Evolutionary conservation across 306 rosid species (phyloP), one percentile per base, ranked within the genome.

Genomic region (Pterocarpus santalinus): DNA sequence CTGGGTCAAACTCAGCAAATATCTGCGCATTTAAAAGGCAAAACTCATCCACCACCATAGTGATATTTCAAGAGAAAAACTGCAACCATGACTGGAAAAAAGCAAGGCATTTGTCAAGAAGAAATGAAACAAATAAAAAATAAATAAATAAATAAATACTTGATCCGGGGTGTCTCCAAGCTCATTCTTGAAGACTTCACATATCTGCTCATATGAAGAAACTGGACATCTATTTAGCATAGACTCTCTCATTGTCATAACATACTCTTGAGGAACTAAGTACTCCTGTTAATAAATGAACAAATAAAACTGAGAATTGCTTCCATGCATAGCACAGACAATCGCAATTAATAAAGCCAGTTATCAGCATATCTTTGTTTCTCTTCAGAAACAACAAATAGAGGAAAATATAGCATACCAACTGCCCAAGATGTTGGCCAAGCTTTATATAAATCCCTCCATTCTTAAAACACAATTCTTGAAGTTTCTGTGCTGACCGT

Each of bases 391-490:
- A 69, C 69, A 81, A 49, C 39, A 28, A 71, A 52, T 8, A 49
- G 28, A 68, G 65, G 76, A 65, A 79, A 44, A 30, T 30, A 76
- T 83, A 86, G 69, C 69, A 65, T 91, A 95, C 99, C 97, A 95
- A 76, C 76, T 95, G 99, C 72, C 98, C 93, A 70, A 95, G 74
- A 88, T 95, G 99, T 75, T 95, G 99, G 17, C 99, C 99, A 41
- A 95, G 97, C 88, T 95, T 95, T 80, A 95, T 95, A 74, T 95
- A 95, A 85, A 95, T 60, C 74, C 99, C 99, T 84, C 98, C 99
- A 82, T 95, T 95, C 88, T 78, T 88, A 79, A 95, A 95, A 82
- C 98, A 95, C 30, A 95, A 82, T 7, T 91, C 93, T 86, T 88
- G 94, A 83, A 95, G 94, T 52, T 86, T 95, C 65, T 78, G 88